A percentile compares a stretch with the other conserved stretches of the same genome.
Conservation (phyloP, 768 basidiomycete species). For the Boletus sp. region DNA sequence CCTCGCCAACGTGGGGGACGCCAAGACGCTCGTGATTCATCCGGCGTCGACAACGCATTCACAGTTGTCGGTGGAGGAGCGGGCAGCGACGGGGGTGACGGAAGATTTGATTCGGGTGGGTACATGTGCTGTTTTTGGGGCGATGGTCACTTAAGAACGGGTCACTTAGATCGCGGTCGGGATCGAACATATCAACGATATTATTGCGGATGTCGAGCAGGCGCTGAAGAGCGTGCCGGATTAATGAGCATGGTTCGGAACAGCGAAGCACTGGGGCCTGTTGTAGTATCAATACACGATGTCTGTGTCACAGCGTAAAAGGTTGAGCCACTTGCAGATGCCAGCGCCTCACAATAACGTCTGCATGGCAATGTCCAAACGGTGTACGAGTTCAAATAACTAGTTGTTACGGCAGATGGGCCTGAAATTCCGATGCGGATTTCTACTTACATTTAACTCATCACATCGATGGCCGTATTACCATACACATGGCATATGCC, state of each 20-base stretch:
- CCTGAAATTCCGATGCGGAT: too few species aligned
- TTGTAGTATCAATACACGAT: neutral
- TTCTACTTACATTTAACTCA: too few species aligned
- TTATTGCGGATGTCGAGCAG: slow-evolving; percentile 15
- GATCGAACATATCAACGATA: slow-evolving; percentile 18
- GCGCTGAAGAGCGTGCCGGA: neutral
- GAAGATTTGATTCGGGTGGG: slow-evolving; percentile 70
- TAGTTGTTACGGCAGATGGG: too few species aligned
- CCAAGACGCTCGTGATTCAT: slow-evolving; percentile 81
- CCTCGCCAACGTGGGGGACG: slow-evolving; percentile 48
- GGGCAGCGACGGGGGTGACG: slow-evolving; percentile 64
- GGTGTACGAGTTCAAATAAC: too few species aligned
- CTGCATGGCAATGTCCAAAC: too few species aligned
- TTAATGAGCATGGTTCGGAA: neutral
- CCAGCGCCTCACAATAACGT: too few species aligned
- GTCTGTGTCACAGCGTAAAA: too few species aligned
- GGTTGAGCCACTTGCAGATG: too few species aligned
- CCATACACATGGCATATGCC: too few species aligned
- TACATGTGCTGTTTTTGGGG: neutral
- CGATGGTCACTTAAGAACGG: neutral
- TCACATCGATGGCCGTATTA: too few species aligned
- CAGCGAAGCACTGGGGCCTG: neutral
- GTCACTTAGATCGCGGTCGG: slow-evolving; percentile 13
- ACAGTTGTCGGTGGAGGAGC: slow-evolving; percentile 62
- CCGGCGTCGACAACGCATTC: slow-evolving; percentile 77